Base-by-base conservation (phyloP, 306 rosid genomes). In the Cercis canadensis region DNA sequence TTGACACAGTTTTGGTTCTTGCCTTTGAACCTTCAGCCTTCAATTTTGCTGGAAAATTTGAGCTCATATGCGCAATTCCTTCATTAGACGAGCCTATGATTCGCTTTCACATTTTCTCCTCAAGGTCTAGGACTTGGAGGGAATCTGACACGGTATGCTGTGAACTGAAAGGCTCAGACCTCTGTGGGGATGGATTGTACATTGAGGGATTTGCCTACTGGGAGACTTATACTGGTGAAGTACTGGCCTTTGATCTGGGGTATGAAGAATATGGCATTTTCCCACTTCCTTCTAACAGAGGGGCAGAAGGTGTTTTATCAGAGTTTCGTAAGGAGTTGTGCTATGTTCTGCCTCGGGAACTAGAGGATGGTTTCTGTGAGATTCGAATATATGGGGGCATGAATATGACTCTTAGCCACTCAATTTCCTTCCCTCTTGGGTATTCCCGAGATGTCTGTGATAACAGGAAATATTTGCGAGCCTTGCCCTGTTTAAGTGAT, bases 21-120 rank as follows among this genome's bases (percentile, higher is more conserved):
- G 77, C 64, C 11, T 75, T 57, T 37, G 71, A 76, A n/a, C 82
- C 86, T 6, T 62, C 74, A 9, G 31, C 45, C 0, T 57, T 19
- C 24, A 78, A 73, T 11, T 81, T 84, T 15, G 33, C 24, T 3
- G 67, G 66, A 13, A 58, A 75, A 7, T 84, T 65, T 57, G 62
- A 84, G 43, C 70, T 84, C 4, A 55, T 78, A 5, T 78, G 84
- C 4, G 75, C 80, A 11, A 4, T 75, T 43, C 80, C 80, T 32
- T 0, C 33, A 46, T 5, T 70, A 17, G 57, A 12, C 12, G 24
- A 29, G 10, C 49, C 58, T 0, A 56, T 55, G 5, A 17, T 75
- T 11, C 70, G 2, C 33, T 84, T 84, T 18, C 82, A 81, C 40
- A 75, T 81, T 13, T 84, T 71, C 84, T 81, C 88, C 21, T 81